Conservation (phyloP, 345 rosid species). For the Rhodamnia argentea region DNA sequence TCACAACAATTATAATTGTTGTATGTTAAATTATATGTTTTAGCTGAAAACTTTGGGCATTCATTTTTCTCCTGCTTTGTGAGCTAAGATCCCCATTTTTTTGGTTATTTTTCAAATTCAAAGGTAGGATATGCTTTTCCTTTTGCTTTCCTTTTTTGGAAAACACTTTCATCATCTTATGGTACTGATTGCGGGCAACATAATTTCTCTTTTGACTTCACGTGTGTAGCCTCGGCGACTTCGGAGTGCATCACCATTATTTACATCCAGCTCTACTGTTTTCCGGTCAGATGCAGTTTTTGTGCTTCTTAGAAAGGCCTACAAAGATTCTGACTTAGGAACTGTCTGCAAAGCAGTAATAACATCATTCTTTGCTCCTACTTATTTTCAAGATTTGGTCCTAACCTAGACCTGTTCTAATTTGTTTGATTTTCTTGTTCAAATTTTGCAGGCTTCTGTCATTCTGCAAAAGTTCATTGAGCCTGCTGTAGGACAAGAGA, state of each 20-base stretch:
- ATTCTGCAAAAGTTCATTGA: constrained; percentile 47
- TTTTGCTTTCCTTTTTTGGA: not conserved
- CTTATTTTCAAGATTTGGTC: not conserved
- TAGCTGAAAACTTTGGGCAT: not conserved
- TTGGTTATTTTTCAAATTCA: not conserved
- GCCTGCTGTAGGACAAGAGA: constrained; percentile 31
- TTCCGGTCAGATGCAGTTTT: constrained; percentile 58
- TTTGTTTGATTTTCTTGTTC: not conserved
- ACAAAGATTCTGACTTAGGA: constrained; percentile 50
- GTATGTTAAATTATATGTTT: not conserved
- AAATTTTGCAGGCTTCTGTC: constrained; percentile 43
- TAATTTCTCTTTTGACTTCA: constrained; percentile 1
- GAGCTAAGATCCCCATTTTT: not conserved
- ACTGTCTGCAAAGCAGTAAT: constrained; percentile 54
- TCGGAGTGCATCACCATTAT: constrained; percentile 31
- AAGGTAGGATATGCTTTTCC: not conserved
- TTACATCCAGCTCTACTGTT: constrained; percentile 39
- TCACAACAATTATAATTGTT: not conserved
- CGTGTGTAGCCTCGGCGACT: constrained; percentile 57
- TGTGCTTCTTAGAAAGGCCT: constrained; percentile 57
- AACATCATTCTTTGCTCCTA: constrained; percentile 3
- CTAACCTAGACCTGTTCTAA: not conserved
- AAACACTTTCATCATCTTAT: not conserved
- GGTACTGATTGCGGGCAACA: not conserved
- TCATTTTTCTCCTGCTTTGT: not conserved